phyloP scores from a whole-genome alignment of 1,284 basidiomycete species.

The Gymnopus androsaceus region DNA sequence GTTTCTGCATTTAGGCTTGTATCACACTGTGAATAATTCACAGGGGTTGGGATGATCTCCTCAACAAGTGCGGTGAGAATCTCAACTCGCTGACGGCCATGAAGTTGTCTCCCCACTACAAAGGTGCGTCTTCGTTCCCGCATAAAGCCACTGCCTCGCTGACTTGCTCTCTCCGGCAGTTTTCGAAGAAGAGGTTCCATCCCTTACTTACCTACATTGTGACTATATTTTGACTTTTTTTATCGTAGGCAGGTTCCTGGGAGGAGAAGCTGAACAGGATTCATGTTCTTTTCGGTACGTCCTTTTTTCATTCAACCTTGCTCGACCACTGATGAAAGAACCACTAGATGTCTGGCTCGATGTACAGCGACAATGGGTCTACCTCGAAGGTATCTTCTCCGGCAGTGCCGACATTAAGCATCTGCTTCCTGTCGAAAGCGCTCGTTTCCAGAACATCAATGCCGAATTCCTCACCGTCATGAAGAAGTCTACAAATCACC shows the following conservation, averaged over 20 bases:
- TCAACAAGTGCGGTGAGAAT: constrained; percentile 96
- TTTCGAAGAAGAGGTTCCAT: constrained; percentile 83
- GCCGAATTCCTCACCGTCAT: constrained; percentile 97
- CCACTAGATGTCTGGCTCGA: constrained; percentile 94
- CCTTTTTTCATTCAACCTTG: not conserved
- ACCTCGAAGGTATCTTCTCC: constrained; percentile 99
- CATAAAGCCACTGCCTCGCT: not conserved
- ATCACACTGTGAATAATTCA: constrained; percentile 7
- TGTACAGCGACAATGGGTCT: constrained; percentile 99
- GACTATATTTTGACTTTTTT: constrained; percentile 15
- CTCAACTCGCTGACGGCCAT: constrained; percentile 95
- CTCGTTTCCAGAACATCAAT: constrained; percentile 98
- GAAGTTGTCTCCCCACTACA: constrained; percentile 97
- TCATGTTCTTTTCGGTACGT: constrained; percentile 89
- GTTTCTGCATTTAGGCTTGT: constrained; percentile 11
- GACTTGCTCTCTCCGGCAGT: constrained; percentile 45
- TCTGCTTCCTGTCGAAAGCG: constrained; percentile 94
- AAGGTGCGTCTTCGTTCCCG: constrained; percentile 57
- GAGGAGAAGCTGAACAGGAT: constrained; percentile 94
- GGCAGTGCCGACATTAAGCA: constrained; percentile 99
- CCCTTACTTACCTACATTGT: not conserved
- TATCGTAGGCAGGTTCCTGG: constrained; percentile 83
- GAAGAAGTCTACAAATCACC: constrained; percentile 99
- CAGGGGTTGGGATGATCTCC: constrained; percentile 97
- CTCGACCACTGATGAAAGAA: not conserved